Base-by-base conservation (phyloP, 495 filamentous ascomycete species). In the Aspergillus indologenus region DNA sequence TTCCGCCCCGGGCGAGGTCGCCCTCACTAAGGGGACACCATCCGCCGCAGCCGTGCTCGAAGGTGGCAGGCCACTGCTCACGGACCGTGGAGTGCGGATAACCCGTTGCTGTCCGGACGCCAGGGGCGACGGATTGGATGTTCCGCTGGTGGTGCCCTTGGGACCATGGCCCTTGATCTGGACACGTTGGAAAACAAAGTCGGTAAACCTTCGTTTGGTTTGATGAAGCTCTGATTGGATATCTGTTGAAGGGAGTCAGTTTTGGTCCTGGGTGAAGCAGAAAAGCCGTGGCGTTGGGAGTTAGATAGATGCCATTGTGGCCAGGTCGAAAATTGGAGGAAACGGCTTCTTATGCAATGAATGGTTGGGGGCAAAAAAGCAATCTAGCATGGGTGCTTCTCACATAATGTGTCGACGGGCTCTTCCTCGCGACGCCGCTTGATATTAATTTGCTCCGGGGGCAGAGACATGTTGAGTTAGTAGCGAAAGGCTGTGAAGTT, bases 361-460 rank as follows among this genome's bases (percentile, higher is more conserved):
- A 7, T 40, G 26, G 9, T 29, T n/a, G n/a, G n/a, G n/a, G n/a
- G n/a, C n/a, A 9, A 29, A 29, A 29, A 48, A 58, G 15, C 20
- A 21, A 51, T 18, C 34, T 40, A 53, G 5, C 14, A 22, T 21
- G 42, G 47, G 48, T 53, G 26, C 21, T 18, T 67, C 79, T 61
- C 79, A 84, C 81, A 84, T 57, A 84, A 68, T 29, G 78, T 76
- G 46, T 84, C 81, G 14, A 83, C 75, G 6, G 81, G 81, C 21
- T 83, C 81, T 59, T 84, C 81, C 45, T 81, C 79, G 20, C 79
- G 78, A n/a, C 79, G 79, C 19, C 81, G 75, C 65, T 84, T 84
- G 65, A 84, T 79, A 9, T 75, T 78, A 45, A 84, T 80, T 20
- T 79, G 78, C 58, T 83, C 81, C 29, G 80, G 81, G 34, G 79